Evolutionary conservation across 164 flowering plant species (phyloP), one percentile per base, ranked within the genome.

Genomic region (Piper longum): DNA sequence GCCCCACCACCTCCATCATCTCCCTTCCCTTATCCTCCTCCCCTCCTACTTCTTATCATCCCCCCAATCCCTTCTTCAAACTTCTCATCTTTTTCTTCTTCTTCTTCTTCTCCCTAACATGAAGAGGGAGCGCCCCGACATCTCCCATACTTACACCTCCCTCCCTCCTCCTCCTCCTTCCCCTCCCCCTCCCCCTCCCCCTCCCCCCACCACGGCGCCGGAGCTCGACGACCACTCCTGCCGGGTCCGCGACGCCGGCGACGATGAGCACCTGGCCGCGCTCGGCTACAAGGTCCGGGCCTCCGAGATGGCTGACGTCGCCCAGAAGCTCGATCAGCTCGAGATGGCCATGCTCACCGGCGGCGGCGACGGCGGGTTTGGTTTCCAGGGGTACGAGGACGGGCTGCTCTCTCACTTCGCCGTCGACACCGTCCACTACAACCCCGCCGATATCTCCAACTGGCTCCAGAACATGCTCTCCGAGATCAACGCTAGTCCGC

Each of bases 221-320:
- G 36, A 26, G 36, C 36, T 26, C 36, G 36, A 26, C 36, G 36
- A 26, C 2, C 68, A 64, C 1, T 48, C 63, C 42, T 65, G 69
- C 36, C 74, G 69, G 61, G 77, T 74, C 14, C 52, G 3, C 39
- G 85, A 78, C 41, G 79, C 83, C 2, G 72, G 84, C 0, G 71
- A 82, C 56, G 98, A 91, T 64, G 96, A 89, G 76, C 74, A 87
- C 0, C 71, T 91, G 0, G 95, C 84, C 3, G 91, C 77, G 13
- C 62, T 91, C 59, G 98, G 98, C 0, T 91, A 89, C 83, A 84
- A 84, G 66, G 90, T 91, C 14, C 74, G 75, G 63, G 66, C 85
- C 0, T 82, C 98, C 2, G 95, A 87, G 57, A 89, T 91, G 98
- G 86, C 85, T 2, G 86, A 84, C 4, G 89, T 91, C 0, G 98